phyloP scores from a whole-genome alignment of 345 rosid species.

The Syzygium oleosum region DNA sequence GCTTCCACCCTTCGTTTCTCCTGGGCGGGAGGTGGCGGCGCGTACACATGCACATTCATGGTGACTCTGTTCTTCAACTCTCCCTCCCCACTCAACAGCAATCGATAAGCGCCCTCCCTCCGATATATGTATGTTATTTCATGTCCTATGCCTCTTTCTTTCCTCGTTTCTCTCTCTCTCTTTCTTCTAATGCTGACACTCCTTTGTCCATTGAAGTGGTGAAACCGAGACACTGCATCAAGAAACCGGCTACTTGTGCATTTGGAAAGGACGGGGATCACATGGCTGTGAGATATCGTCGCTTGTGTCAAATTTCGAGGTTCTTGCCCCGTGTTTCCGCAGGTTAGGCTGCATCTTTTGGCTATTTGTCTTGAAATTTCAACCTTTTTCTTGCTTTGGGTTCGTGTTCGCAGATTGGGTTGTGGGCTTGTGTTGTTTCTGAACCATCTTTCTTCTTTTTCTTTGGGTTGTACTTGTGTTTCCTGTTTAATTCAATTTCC shows the following conservation, averaged over 20 bases:
- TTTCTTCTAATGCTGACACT: background rate
- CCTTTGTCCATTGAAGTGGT: background rate
- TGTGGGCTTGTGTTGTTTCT: background rate
- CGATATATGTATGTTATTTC: background rate
- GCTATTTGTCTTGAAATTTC: background rate
- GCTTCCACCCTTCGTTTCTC: background rate
- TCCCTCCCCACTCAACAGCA: background rate
- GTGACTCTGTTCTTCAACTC: background rate
- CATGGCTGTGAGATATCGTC: conserved; percentile 29
- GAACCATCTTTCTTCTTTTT: background rate
- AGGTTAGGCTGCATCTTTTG: conserved; percentile 22
- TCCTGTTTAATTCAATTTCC: background rate
- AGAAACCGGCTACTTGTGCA: background rate
- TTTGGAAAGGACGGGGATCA: background rate
- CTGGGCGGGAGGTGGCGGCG: background rate
- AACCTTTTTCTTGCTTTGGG: background rate
- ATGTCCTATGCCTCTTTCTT: background rate
- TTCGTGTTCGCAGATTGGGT: background rate
- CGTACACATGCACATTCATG: background rate
- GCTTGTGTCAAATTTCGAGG: conserved; percentile 25
- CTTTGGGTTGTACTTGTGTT: background rate
- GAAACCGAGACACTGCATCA: background rate
- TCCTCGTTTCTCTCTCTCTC: background rate
- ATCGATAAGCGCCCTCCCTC: background rate
- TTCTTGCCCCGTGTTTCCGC: conserved; percentile 30